Conservation (phyloP, 768 basidiomycete species). For the Suillus brevipes region DNA sequence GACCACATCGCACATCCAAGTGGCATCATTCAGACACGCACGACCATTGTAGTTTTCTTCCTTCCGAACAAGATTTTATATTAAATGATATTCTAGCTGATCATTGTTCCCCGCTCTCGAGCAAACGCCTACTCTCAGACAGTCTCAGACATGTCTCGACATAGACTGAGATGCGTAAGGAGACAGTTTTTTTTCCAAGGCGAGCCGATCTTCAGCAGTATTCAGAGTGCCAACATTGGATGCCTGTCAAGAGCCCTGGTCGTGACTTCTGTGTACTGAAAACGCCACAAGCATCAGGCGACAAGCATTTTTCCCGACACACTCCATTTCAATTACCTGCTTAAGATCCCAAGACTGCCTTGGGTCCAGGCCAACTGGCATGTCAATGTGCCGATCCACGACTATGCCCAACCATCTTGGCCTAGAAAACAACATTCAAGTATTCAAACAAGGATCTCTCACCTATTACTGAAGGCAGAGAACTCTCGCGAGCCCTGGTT, state of each 20-base stretch:
- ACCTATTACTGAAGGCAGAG: too few relatives aligned
- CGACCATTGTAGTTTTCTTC: background rate
- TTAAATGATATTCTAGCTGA: background rate
- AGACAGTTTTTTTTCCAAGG: background rate
- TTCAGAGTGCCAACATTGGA: background rate
- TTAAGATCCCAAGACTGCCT: background rate
- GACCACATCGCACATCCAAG: constrained; percentile 5
- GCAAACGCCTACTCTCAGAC: background rate
- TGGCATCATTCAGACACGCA: too few relatives aligned
- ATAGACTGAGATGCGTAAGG: background rate
- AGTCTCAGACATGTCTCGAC: background rate
- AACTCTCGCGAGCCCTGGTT: too few relatives aligned
- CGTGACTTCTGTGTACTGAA: background rate
- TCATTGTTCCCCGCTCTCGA: background rate
- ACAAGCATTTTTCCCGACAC: too few relatives aligned
- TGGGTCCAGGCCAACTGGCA: constrained; percentile 1
- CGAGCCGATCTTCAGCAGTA: background rate
- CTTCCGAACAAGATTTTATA: background rate
- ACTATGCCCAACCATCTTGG: background rate
- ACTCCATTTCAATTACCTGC: too few relatives aligned
- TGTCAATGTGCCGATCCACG: constrained; percentile 10
- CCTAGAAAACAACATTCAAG: constrained; percentile 1
- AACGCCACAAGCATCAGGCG: too few relatives aligned
- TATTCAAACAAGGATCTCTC: constrained; percentile 6
- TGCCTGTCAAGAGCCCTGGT: background rate